Base-by-base conservation (phyloP, 176 grass and related monocot genomes). In the Typha latifolia region DNA sequence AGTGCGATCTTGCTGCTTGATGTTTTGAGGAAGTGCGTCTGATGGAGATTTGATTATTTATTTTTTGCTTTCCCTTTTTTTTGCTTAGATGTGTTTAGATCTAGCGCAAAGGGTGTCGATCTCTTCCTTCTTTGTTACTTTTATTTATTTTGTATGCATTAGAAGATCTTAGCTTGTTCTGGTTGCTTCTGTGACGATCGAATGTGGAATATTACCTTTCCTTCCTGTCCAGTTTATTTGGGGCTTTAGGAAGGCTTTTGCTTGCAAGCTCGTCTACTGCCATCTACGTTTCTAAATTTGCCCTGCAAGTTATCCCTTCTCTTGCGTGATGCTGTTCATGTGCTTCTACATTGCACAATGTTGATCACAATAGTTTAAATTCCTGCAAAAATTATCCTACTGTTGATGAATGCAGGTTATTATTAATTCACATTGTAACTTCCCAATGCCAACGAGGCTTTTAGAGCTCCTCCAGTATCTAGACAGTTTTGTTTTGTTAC, bases 71-170 rank as follows among this genome's bases (percentile, higher is more conserved):
- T 16, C 14, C 14, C 14, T 13, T 62, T 52, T 26, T 6, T 43
- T 43, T 29, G 2, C 12, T 32, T 63, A 0, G 67, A 53, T 6
- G 65, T 52, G 32, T 73, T 59, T 48, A 72, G 62, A 73, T 80
- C 69, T 80, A 48, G n/a, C 62, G 26, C 23, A 32, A 72, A 66
- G 34, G 13, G 14, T 26, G 49, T 49, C 20, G 77, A 73, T 80
- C 62, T 67, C 18, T 20, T 22, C 31, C 61, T 53, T 61, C 51
- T 27, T 14, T 67, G 49, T 22, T 49, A 15, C 49, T 51, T 72
- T 62, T 34, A 21, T 47, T 12, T 67, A 66, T 56, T 23, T 65
- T 72, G 32, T 21, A 48, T 66, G 68, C 29, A 56, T 64, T 32
- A 6, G 59, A 73, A 12, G 20, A 73, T 80, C 10, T 56, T 65